Evolutionary conservation across 73 alveolate species (phyloP).

Genomic region (Tetrahymena borealis): DNA sequence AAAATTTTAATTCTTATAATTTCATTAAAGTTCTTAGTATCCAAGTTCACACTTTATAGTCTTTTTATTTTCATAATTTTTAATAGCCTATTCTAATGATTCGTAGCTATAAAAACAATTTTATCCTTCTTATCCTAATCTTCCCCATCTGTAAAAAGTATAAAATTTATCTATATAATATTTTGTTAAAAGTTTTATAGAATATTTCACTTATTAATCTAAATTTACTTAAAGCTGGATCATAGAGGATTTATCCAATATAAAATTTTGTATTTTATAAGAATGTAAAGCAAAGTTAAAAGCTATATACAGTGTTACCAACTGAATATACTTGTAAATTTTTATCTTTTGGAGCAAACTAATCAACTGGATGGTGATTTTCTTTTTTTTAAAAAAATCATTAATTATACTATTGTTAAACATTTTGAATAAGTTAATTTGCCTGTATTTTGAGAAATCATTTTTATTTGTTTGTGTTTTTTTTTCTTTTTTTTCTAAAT

Average conservation of each 20-base stretch:
- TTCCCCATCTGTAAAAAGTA: conserved; percentile 30
- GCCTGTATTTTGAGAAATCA: too few species aligned
- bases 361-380: conserved; percentile 22
- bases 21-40: background rate
- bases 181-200: background rate
- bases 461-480: too few species aligned
- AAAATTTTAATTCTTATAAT: conserved; percentile 51
- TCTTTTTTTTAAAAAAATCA: too few species aligned
- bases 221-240: background rate
- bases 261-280: conserved; percentile 30
- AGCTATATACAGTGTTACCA: conserved; percentile 8
- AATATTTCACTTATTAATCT: background rate
- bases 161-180: conserved; percentile 1
- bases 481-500: too few species aligned
- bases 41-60: conserved; percentile 11
- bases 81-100: conserved; percentile 6
- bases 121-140: conserved; percentile 31
- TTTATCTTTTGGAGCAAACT: background rate
- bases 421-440: too few species aligned
- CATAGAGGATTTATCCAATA: conserved; percentile 14
- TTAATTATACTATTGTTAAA: too few species aligned
- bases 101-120: background rate
- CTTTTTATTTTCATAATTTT: conserved; percentile 6
- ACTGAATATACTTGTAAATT: background rate
- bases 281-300: conserved; percentile 16